phyloP scores from a whole-genome alignment of 306 rosid genomes.

The Vigna reflexopilosa region DNA sequence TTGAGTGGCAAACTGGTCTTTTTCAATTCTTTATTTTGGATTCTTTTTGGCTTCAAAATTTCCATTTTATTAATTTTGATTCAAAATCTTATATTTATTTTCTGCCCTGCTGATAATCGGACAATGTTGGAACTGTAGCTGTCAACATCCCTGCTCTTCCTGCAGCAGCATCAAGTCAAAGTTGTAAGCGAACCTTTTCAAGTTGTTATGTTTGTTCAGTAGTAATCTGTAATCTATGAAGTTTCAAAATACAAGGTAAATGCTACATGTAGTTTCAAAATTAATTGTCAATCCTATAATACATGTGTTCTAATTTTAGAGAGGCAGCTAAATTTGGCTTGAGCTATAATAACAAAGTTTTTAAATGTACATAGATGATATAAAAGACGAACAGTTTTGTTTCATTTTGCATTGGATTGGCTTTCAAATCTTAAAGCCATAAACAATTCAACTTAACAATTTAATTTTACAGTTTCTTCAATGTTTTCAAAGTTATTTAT shows the following conservation, averaged over 20 bases:
- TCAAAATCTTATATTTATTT: conserved; percentile 12
- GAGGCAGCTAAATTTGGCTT: not conserved
- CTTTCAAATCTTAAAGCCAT: not conserved
- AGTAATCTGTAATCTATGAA: conserved; percentile 25
- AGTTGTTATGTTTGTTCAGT: conserved; percentile 27
- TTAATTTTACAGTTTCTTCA: not conserved
- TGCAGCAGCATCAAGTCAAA: conserved; percentile 84
- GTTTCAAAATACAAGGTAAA: not conserved
- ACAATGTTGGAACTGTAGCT: conserved; percentile 58
- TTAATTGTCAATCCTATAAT: not conserved
- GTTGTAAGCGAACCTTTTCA: conserved; percentile 55
- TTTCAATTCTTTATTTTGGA: not conserved
- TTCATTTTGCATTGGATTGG: not conserved
- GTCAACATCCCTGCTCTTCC: conserved; percentile 98
- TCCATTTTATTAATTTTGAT: conserved; percentile 5
- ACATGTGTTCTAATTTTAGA: not conserved
- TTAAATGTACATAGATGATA: not conserved
- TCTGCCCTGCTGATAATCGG: conserved; percentile 30
- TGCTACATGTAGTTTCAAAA: not conserved
- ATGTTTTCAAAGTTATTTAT: not conserved
- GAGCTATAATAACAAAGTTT: not conserved
- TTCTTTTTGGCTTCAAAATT: conserved; percentile 17
- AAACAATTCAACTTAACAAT: not conserved
- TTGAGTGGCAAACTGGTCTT: conserved; percentile 17
- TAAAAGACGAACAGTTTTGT: not conserved